Percentiles rank a stretch among this genome's conserved stretches.
Conservation (phyloP, 2,329 filamentous ascomycete species). For the Fusarium mexicanum region DNA sequence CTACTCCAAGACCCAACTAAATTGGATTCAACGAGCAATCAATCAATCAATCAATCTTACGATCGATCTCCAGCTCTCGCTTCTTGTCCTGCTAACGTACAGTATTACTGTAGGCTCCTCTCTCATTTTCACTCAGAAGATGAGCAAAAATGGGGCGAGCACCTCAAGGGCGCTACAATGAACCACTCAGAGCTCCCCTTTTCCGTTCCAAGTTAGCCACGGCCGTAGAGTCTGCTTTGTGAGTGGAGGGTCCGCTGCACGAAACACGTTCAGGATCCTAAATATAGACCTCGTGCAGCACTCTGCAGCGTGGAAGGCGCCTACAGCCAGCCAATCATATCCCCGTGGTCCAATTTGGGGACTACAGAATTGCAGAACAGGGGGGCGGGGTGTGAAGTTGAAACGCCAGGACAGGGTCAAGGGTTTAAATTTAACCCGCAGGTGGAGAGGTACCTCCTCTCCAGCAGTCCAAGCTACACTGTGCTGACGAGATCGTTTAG, state of each 20-base stretch:
- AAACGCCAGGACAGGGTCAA: conserved; percentile 22
- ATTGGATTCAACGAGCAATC: neutral
- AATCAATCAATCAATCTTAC: conserved; percentile 11
- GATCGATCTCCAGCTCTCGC: conserved; percentile 16
- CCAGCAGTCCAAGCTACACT: conserved; percentile 22
- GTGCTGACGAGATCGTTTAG: conserved; percentile 25
- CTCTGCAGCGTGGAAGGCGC: conserved; percentile 43
- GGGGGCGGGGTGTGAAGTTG: conserved; percentile 8
- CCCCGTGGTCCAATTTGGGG: conserved; percentile 39
- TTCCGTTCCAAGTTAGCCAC: conserved; percentile 35
- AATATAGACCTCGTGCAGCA: conserved; percentile 45
- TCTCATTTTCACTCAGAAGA: conserved; percentile 4
- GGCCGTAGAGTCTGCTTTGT: conserved; percentile 27
- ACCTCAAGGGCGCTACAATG: conserved; percentile 32
- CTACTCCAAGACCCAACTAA: conserved; percentile 6
- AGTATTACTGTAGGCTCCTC: neutral
- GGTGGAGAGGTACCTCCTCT: conserved; percentile 30
- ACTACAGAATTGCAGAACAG: conserved; percentile 32
- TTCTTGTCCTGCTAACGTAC: neutral
- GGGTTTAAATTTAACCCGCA: conserved; percentile 43
- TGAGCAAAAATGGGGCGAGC: conserved; percentile 24
- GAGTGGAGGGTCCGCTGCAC: conserved; percentile 38
- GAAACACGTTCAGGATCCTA: conserved; percentile 45
- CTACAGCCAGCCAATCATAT: conserved; percentile 46
- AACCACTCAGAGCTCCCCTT: conserved; percentile 35